phyloP scores from a whole-genome alignment of 2,329 filamentous ascomycete genomes.

The Phyllosticta paracitricarpa region DNA sequence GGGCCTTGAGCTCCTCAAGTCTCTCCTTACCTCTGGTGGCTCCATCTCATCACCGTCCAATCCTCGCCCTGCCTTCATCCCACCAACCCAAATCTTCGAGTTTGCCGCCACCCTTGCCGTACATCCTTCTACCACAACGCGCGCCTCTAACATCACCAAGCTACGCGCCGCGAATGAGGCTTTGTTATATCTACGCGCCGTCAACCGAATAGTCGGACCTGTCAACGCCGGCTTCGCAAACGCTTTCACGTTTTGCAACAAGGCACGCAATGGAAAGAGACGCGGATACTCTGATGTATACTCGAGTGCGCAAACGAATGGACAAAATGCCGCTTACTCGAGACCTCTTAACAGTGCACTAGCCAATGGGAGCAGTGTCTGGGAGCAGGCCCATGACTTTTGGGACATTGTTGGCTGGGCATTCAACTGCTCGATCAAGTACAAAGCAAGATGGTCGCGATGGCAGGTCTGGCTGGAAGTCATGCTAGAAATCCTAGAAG shows the following conservation, averaged over 20 bases:
- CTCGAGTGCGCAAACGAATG: not conserved
- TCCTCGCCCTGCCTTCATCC: constrained; percentile 46
- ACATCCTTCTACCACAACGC: constrained; percentile 70
- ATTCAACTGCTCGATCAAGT: constrained; percentile 72
- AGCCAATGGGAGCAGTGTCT: constrained; percentile 57
- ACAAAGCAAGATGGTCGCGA: constrained; percentile 65
- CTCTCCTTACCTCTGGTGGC: constrained; percentile 22
- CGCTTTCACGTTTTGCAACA: constrained; percentile 57
- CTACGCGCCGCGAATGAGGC: constrained; percentile 56
- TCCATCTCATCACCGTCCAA: constrained; percentile 25
- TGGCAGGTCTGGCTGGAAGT: constrained; percentile 75
- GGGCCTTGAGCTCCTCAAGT: constrained; percentile 25
- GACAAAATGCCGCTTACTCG: constrained; percentile 6
- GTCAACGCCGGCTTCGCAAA: constrained; percentile 58
- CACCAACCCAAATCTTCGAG: constrained; percentile 63
- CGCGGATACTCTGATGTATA: constrained; percentile 13
- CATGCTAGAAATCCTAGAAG: constrained; percentile 68
- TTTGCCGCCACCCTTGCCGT: constrained; percentile 73
- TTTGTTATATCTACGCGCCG: constrained; percentile 58
- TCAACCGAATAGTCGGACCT: constrained; percentile 57
- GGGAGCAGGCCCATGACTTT: constrained; percentile 70
- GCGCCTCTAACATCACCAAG: constrained; percentile 52
- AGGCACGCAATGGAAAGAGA: not conserved
- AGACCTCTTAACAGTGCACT: constrained; percentile 49
- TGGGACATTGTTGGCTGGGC: constrained; percentile 88